Evolutionary conservation across 2,329 filamentous ascomycete genomes (phyloP).

Genomic region (Epichloe gansuensis): DNA sequence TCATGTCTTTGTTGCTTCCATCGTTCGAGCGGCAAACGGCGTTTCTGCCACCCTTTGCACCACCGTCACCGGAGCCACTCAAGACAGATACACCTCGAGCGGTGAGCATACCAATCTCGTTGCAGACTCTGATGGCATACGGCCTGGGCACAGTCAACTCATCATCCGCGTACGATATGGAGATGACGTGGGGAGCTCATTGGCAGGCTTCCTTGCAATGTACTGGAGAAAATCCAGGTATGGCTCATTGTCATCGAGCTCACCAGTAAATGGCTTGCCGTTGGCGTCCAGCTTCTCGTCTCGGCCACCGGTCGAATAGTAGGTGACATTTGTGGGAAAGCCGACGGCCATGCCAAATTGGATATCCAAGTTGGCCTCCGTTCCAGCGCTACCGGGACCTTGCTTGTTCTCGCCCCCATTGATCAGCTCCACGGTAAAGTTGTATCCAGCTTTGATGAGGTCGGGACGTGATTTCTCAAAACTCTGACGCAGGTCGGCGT

Average conservation of each 20-base stretch:
- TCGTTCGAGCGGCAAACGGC: constrained; percentile 48
- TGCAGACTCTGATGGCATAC: constrained; percentile 42
- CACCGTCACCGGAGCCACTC: constrained; percentile 39
- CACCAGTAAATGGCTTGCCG: constrained; percentile 21
- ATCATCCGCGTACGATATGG: constrained; percentile 46
- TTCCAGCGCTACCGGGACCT: constrained; percentile 22
- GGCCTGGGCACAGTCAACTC: constrained; percentile 39
- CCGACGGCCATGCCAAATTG: constrained; percentile 35
- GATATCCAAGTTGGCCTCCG: constrained; percentile 36
- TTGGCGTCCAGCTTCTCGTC: constrained; percentile 27
- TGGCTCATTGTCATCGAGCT: constrained; percentile 38
- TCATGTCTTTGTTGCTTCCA: constrained; percentile 40
- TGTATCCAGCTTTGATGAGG: constrained; percentile 23
- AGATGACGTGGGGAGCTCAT: constrained; percentile 40
- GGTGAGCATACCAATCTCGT: constrained; percentile 39
- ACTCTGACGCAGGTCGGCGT: constrained; percentile 29
- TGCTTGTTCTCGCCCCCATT: constrained; percentile 35
- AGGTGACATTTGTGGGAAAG: constrained; percentile 31
- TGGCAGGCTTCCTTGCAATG: constrained; percentile 31
- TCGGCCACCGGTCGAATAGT: constrained; percentile 33
- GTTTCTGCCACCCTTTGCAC: constrained; percentile 28
- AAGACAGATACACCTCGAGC: constrained; percentile 40
- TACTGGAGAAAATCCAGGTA: constrained; percentile 42
- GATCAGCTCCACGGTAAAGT: constrained; percentile 28
- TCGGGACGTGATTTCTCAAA: constrained; percentile 23